Evolutionary conservation across 1,284 basidiomycete genomes (phyloP).

Genomic region (Naganishia sp.): DNA sequence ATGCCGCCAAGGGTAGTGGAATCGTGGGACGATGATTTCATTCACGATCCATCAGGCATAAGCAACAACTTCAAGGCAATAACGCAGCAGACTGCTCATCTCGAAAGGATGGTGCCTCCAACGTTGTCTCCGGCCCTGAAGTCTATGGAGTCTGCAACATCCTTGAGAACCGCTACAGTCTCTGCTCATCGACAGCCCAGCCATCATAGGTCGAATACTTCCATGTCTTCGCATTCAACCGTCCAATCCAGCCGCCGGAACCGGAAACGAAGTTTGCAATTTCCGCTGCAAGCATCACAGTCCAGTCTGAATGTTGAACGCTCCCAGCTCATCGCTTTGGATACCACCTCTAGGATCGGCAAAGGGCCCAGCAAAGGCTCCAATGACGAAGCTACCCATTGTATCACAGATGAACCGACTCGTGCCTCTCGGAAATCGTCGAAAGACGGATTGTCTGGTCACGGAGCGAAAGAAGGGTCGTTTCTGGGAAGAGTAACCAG

Average conservation of each 20-base stretch:
- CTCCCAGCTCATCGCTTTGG: not conserved
- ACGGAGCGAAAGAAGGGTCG: not conserved
- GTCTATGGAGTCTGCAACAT: not conserved
- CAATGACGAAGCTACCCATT: not conserved
- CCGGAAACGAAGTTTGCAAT: slow-evolving; percentile 8
- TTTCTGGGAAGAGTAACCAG: slow-evolving; percentile 10
- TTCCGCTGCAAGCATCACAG: not conserved
- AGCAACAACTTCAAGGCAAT: too few relatives aligned
- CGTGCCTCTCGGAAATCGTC: not conserved
- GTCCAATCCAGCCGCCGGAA: slow-evolving; percentile 1
- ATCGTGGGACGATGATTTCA: slow-evolving; percentile 29
- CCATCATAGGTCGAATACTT: not conserved
- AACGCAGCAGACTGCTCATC: too few relatives aligned
- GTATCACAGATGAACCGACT: not conserved
- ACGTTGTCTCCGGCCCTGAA: too few relatives aligned
- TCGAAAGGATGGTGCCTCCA: too few relatives aligned
- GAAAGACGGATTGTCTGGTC: not conserved
- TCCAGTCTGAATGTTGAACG: not conserved
- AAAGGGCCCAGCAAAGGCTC: too few relatives aligned
- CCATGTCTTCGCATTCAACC: slow-evolving; percentile 7
- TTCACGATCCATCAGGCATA: slow-evolving; percentile 7
- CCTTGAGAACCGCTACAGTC: not conserved
- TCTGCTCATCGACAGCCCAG: too few relatives aligned
- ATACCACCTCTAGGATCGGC: too few relatives aligned
- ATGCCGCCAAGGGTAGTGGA: slow-evolving; percentile 7